Evolutionary conservation across 1,284 basidiomycete species (phyloP).

Genomic region (Moesziomyces parantarcticus): DNA sequence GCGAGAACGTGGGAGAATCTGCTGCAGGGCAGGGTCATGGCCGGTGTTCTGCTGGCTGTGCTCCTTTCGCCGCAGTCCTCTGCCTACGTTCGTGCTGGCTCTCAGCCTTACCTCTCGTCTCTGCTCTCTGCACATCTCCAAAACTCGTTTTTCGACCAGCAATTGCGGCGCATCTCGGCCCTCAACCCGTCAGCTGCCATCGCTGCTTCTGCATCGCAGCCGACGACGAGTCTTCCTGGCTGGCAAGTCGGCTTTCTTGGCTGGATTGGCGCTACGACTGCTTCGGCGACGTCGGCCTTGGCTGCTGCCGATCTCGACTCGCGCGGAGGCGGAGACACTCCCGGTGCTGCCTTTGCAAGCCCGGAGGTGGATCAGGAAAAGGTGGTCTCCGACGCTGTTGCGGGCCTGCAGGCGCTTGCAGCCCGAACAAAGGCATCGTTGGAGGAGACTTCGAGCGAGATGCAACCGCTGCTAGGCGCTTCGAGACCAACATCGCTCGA

Average conservation of each 20-base stretch:
- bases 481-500: constrained; percentile 37
- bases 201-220: constrained; percentile 18
- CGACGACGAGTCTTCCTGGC: constrained; percentile 45
- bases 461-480: constrained; percentile 20
- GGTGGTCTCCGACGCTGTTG: constrained; percentile 28
- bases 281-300: constrained; percentile 28
- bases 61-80: constrained; percentile 37
- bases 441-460: constrained; percentile 2
- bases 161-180: constrained; percentile 37
- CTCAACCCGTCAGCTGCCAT: constrained; percentile 37
- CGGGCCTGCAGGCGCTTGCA: constrained; percentile 34
- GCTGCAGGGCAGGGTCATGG: constrained; percentile 39
- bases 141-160: constrained; percentile 42
- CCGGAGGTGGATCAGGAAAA: constrained; percentile 39
- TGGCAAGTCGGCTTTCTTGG: constrained; percentile 51
- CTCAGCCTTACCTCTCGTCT: constrained; percentile 30
- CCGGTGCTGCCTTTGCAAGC: constrained; percentile 32
- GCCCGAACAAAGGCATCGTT: constrained; percentile 26
- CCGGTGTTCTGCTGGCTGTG: constrained; percentile 36
- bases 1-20: constrained; percentile 42
- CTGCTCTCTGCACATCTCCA: constrained; percentile 32
- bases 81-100: constrained; percentile 10
- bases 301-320: constrained; percentile 36
- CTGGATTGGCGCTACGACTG: constrained; percentile 37
- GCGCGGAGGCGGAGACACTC: constrained; percentile 37